phyloP scores from a whole-genome alignment of 2,329 filamentous ascomycete species.

The Ceratocystis lukuohia region DNA sequence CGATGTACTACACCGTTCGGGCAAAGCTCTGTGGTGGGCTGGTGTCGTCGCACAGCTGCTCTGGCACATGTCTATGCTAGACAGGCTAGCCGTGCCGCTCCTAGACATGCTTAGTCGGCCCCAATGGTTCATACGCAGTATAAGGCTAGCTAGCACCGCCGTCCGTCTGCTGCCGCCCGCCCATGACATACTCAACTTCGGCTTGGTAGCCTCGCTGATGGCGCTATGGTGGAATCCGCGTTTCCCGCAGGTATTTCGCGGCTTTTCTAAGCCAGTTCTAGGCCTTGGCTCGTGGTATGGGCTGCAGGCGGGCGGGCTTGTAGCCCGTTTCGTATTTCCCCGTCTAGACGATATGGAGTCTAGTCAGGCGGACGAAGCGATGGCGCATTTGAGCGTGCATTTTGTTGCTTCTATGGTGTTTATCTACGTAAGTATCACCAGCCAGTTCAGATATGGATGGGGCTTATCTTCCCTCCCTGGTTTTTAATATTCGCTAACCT shows the following conservation, averaged over 20 bases:
- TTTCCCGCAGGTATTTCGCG: constrained; percentile 46
- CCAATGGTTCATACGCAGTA: background rate
- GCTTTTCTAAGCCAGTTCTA: constrained; percentile 44
- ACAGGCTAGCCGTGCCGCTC: constrained; percentile 9
- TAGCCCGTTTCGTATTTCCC: constrained; percentile 40
- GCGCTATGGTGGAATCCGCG: constrained; percentile 58
- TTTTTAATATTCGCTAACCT: background rate
- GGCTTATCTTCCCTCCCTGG: background rate
- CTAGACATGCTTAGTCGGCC: background rate
- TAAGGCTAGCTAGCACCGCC: constrained; percentile 20
- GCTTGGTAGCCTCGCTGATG: constrained; percentile 36
- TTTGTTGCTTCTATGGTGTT: constrained; percentile 40
- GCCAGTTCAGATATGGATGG: no score
- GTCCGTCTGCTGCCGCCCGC: constrained; percentile 31
- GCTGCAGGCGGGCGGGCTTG: constrained; percentile 47
- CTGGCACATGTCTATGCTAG: constrained; percentile 35
- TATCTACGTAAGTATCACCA: constrained; percentile 35
- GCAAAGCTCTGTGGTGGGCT: constrained; percentile 36
- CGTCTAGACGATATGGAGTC: constrained; percentile 31
- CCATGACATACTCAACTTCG: constrained; percentile 33
- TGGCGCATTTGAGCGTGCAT: constrained; percentile 41
- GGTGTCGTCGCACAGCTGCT: constrained; percentile 34
- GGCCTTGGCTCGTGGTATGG: constrained; percentile 53
- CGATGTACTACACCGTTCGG: constrained; percentile 32
- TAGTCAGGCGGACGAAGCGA: constrained; percentile 28